These are phyloP conservation scores for Russula brevipes DNA, from an alignment of 768 basidiomycete genomes.

Conservation along the genomic window DNA sequence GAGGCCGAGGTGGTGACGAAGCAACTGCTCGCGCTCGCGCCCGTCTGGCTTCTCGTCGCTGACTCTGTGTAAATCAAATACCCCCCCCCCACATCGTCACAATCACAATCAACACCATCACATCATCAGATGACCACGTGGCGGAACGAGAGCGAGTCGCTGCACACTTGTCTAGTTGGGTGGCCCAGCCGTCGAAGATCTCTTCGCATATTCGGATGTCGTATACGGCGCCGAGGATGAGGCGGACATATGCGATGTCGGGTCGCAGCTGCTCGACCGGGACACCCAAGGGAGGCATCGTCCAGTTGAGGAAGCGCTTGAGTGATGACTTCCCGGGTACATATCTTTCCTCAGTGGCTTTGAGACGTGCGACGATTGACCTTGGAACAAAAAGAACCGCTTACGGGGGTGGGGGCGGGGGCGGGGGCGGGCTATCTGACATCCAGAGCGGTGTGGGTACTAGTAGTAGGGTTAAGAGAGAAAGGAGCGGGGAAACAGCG, in stretches of 20 bases:
- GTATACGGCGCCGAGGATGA: constrained; percentile 1
- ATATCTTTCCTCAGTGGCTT: constrained; percentile 9
- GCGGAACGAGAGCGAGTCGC: not conserved
- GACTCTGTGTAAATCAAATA: not conserved
- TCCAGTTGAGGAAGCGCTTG: constrained; percentile 9
- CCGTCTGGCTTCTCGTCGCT: constrained; percentile 1
- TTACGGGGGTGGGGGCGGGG: constrained; percentile 16
- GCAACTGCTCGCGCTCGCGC: not conserved
- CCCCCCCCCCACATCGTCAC: too few species aligned
- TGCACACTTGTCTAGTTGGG: constrained; percentile 11
- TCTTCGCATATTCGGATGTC: constrained; percentile 18
- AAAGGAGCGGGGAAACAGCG: not conserved
- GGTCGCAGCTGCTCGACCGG: constrained; percentile 6
- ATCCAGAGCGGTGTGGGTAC: not conserved
- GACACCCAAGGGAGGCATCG: constrained; percentile 1
- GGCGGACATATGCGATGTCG: not conserved
- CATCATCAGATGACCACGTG: not conserved
- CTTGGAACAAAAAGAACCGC: not conserved
- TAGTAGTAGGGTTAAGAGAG: too few species aligned
- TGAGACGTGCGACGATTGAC: not conserved
- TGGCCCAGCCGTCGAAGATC: constrained; percentile 15
- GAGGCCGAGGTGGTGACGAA: not conserved
- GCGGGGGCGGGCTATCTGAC: constrained; percentile 9
- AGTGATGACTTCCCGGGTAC: constrained; percentile 4
- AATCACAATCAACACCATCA: not conserved